phyloP scores from a whole-genome alignment of 2,329 filamentous ascomycete species.

The Exophiala sp. region DNA sequence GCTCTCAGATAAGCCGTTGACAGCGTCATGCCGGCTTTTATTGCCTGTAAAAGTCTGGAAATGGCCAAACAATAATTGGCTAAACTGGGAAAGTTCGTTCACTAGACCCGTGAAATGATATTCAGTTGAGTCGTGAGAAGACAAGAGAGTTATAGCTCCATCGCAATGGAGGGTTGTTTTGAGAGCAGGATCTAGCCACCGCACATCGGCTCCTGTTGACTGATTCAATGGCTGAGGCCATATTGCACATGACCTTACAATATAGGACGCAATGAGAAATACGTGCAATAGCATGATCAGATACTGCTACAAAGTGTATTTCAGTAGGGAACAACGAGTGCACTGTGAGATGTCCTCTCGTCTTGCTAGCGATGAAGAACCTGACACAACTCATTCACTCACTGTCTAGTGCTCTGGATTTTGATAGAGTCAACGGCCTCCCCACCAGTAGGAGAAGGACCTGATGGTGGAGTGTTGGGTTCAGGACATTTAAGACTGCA shows the following conservation, averaged over 20 bases:
- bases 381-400: too few species aligned
- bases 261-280: neutral
- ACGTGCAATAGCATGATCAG: neutral
- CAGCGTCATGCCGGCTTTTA: neutral
- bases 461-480: too few species aligned
- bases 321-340: neutral
- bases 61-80: constrained; percentile 4
- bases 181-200: constrained; percentile 17
- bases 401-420: too few species aligned
- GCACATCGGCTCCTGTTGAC: constrained; percentile 5
- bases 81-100: neutral
- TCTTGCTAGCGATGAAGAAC: neutral
- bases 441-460: too few species aligned
- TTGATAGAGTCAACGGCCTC: too few species aligned
- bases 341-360: neutral
- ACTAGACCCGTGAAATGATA: neutral
- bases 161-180: constrained; percentile 13
- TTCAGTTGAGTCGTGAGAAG: neutral
- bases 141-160: neutral
- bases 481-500: too few species aligned
- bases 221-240: constrained; percentile 19
- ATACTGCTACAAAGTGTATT: neutral
- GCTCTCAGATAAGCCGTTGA: constrained; percentile 18
- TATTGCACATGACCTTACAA: constrained; percentile 7
- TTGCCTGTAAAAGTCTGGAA: constrained; percentile 4